Evolutionary conservation across 2,329 filamentous ascomycete species (phyloP), one percentile per base, ranked within the genome.

Genomic region (Aspergillus unguis): DNA sequence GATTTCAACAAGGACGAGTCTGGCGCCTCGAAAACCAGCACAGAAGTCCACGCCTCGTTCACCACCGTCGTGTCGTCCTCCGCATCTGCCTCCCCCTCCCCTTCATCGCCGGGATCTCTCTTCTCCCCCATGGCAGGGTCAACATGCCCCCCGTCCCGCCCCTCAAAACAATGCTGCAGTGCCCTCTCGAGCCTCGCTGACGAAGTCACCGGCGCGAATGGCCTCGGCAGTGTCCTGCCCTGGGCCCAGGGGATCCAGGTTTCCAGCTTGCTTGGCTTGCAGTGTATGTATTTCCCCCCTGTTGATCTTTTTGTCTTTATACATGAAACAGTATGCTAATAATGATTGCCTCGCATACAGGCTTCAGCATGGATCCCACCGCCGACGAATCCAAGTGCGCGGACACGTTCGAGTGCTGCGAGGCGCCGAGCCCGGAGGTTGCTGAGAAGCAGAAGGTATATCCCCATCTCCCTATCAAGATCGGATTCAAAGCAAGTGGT

Each of bases 121-220:
- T 52, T 4, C 55, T 59, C 27, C 48, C 58, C 0, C 17, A 17
- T 17, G 17, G 17, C 17, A 17, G 17, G 17, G 17, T 59, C 58
- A 26, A 52, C 57, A 5, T 69, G 66, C 28, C 66, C 66, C 7
- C 32, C 35, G 1, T 27, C 28, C n/a, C 54, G 58, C 1, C 54
- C 53, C 9, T 58, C 50, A 28, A 67, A 67, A 40, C 55, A 61
- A 44, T 69, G 66, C 58, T 69, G 66, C 33, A 52, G 53, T 40
- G 56, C 58, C 3, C 10, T 69, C 5, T 38, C 60, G 28, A 9
- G 57, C 26, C 31, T 62, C 0, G 45, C 62, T 0, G 50, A 62
- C 1, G 44, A 51, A 3, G 1, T 68, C 4, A 43, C 60, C 10
- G 32, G 57, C 7, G 36, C 53, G 1, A 9, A 38, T 6, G 36